Base-by-base conservation (phyloP, 495 filamentous ascomycete genomes). In the Letharia lupina region DNA sequence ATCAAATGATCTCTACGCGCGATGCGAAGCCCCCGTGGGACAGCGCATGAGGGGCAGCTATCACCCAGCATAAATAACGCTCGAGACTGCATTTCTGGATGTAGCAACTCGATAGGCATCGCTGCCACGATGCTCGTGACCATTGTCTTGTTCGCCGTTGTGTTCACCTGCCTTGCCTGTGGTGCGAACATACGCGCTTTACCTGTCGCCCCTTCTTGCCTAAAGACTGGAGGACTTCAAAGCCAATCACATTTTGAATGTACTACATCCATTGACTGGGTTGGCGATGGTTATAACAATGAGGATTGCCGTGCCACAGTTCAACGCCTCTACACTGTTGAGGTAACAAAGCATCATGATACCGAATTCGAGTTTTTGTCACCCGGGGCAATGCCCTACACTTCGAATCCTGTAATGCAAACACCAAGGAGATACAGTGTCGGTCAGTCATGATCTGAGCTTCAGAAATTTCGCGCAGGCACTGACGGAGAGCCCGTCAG, bases 341-440 rank as follows among this genome's bases (percentile, higher is more conserved):
- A 60, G 15, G 64, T 52, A 20, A 10, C 35, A 23, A 20, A 52
- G 20, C 44, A 65, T 39, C 16, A 13, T 12, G 39, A n/a, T 12
- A 16, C 18, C 6, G 50, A 65, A 15, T 65, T 48, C 16, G 64
- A 65, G 18, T 65, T 65, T 31, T 35, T 65, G 20, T 23, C 47
- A 20, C 64, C 56, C 1, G 64, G 64, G 12, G 64, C 56, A 28
- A 35, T 23, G 0, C 59, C 59, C 11, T 42, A 59, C 41, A 61
- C 64, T 7, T 35, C 41, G 15, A 50, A 50, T 12, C 64, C 64
- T 18, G 42, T 37, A 48, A 41, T 65, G 58, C 18, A 54, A 33
- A 65, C 57, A 39, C 64, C 64, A 18, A 44, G 58, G 42, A 61
- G 64, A 42, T 65, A 65, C 35, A 60, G 39, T 11, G 57, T 60